These are phyloP conservation scores for Fusarium citri DNA, from an alignment of 2,329 filamentous ascomycete species.

Conservation along the genomic window DNA sequence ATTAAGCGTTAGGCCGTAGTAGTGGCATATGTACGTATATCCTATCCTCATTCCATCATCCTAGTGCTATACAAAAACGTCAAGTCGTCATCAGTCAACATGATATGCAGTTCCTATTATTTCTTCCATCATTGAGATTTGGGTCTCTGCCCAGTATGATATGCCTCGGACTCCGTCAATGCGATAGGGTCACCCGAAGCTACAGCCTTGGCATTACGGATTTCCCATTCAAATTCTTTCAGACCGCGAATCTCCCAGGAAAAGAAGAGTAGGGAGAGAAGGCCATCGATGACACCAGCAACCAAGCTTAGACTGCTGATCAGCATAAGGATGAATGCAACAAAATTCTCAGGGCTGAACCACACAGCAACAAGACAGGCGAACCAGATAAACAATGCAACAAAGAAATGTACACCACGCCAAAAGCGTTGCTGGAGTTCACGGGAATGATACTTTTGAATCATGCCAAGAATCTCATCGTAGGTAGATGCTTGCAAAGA, in stretches of 20 bases:
- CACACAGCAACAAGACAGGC: conserved; percentile 85
- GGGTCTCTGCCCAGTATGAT: conserved; percentile 21
- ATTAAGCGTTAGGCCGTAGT: conserved; percentile 41
- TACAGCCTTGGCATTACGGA: conserved; percentile 72
- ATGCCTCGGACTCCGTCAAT: conserved; percentile 32
- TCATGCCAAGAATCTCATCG: conserved; percentile 74
- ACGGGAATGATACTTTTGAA: conserved; percentile 74
- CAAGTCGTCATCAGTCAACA: conserved; percentile 35
- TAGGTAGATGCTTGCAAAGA: conserved; percentile 33
- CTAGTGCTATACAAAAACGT: conserved; percentile 32
- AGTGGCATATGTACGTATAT: conserved; percentile 24
- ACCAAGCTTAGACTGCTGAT: conserved; percentile 81
- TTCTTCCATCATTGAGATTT: conserved; percentile 34
- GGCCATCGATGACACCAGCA: conserved; percentile 82
- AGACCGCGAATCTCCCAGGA: conserved; percentile 84
- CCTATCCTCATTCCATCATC: conserved; percentile 40
- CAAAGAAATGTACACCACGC: conserved; percentile 79
- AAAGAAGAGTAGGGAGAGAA: conserved; percentile 90
- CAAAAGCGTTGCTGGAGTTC: conserved; percentile 78
- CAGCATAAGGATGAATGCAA: conserved; percentile 83
- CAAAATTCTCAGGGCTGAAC: conserved; percentile 82
- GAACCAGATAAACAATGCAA: conserved; percentile 73
- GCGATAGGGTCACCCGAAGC: conserved; percentile 49
- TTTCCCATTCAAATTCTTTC: conserved; percentile 94
- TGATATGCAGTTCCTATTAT: conserved; percentile 2